Evolutionary conservation across 2,329 filamentous ascomycete genomes (phyloP).

Genomic region (Pseudopyrenochaeta lycopersici): DNA sequence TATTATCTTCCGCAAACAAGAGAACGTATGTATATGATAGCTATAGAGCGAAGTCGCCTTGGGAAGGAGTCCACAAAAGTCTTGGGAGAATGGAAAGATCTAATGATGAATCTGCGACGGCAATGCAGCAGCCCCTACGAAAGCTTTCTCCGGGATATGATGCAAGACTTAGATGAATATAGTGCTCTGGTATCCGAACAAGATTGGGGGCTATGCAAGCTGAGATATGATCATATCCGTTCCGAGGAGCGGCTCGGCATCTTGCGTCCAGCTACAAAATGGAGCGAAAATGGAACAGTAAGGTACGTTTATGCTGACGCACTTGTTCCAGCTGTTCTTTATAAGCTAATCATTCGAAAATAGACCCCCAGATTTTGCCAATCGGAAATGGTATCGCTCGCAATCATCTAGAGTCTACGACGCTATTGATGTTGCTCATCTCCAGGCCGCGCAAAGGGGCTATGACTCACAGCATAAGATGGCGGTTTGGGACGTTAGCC

Average conservation of each 20-base stretch:
- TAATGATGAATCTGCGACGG: constrained; percentile 61
- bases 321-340: neutral
- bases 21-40: constrained; percentile 57
- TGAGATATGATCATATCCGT: constrained; percentile 68
- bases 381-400: constrained; percentile 58
- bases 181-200: constrained; percentile 35
- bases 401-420: constrained; percentile 71
- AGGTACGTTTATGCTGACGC: constrained; percentile 11
- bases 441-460: constrained; percentile 58
- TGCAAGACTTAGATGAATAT: constrained; percentile 60
- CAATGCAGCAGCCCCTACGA: constrained; percentile 69
- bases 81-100: constrained; percentile 52
- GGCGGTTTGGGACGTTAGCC: constrained; percentile 69
- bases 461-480: constrained; percentile 69
- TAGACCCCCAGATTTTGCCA: constrained; percentile 64
- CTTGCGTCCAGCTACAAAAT: constrained; percentile 66
- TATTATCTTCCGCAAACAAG: constrained; percentile 77
- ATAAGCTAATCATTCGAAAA: neutral
- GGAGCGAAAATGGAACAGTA: constrained; percentile 64
- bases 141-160: constrained; percentile 66
- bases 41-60: constrained; percentile 45
- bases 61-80: constrained; percentile 21
- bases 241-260: constrained; percentile 60
- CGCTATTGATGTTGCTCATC: constrained; percentile 69
- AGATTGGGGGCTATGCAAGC: constrained; percentile 66